phyloP scores from a whole-genome alignment of 805 yeast genomes.

The Diddensiella caesifluorescens region DNA sequence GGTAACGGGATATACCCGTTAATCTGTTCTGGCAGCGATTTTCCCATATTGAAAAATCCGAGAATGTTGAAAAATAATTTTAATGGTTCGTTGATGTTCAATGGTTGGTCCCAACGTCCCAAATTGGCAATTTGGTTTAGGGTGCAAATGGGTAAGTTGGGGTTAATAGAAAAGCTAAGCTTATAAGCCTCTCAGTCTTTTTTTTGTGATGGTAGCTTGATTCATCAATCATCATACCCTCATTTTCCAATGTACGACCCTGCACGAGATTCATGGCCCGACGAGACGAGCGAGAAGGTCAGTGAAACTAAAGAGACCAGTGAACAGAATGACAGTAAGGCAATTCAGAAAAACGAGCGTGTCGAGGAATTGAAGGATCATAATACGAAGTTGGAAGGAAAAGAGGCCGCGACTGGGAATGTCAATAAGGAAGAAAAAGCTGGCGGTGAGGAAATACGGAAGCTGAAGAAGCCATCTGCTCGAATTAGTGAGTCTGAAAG shows the following conservation, averaged over 20 bases:
- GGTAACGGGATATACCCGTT: constrained; percentile 25
- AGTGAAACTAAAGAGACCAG: not conserved
- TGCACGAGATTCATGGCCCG: constrained; percentile 25
- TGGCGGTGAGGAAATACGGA: constrained; percentile 12
- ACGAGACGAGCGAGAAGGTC: not conserved
- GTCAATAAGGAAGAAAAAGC: not conserved
- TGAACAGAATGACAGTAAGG: not conserved
- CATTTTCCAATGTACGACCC: constrained; percentile 27
- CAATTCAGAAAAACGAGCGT: not conserved
- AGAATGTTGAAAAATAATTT: constrained; percentile 2
- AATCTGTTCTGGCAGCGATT: constrained; percentile 18
- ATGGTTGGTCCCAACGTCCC: too few species aligned
- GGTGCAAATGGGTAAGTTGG: too few species aligned
- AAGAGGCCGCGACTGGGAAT: not conserved
- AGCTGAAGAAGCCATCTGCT: constrained; percentile 19
- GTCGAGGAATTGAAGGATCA: not conserved
- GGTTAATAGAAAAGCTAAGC: too few species aligned
- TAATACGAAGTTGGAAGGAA: not conserved
- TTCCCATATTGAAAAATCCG: constrained; percentile 3
- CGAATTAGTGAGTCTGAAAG: constrained; percentile 14
- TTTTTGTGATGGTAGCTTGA: too few species aligned
- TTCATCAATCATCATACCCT: too few species aligned
- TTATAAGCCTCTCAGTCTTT: too few species aligned
- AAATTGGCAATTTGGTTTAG: too few species aligned
- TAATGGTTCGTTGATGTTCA: too few species aligned